phyloP scores from a whole-genome alignment of 495 filamentous ascomycete genomes.

The Gamarada debralockiae region DNA sequence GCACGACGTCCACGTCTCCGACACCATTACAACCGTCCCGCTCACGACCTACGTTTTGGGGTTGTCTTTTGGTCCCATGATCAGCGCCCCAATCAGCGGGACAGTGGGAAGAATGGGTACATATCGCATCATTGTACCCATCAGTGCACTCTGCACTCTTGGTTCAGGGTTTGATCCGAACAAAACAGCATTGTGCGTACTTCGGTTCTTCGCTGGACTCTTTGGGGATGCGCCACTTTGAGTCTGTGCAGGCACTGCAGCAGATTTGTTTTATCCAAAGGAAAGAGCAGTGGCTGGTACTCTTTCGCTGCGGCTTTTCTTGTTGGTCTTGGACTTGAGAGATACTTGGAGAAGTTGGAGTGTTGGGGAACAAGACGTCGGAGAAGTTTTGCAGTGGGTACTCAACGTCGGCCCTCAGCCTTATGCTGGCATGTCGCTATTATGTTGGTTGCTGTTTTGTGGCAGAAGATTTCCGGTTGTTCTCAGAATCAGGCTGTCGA shows the following conservation, averaged over 20 bases:
- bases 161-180: slow-evolving; percentile 49
- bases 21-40: slow-evolving; percentile 22
- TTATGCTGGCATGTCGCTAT: too few species aligned
- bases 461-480: too few species aligned
- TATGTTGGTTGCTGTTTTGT: too few species aligned
- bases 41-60: slow-evolving; percentile 45
- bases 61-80: slow-evolving; percentile 16
- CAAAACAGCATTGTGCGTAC: slow-evolving; percentile 48
- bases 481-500: too few species aligned
- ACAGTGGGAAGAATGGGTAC: slow-evolving; percentile 46
- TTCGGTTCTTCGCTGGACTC: slow-evolving; percentile 57
- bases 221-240: slow-evolving; percentile 43
- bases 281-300: slow-evolving; percentile 15
- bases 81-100: slow-evolving; percentile 20
- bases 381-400: too few species aligned
- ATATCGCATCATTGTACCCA: slow-evolving; percentile 47
- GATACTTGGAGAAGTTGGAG: too few species aligned
- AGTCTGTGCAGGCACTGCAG: slow-evolving; percentile 34
- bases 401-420: too few species aligned
- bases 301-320: too few species aligned
- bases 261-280: slow-evolving; percentile 30
- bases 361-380: too few species aligned
- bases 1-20: background rate
- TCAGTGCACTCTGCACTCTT: slow-evolving; percentile 54
- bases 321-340: too few species aligned